phyloP scores from a whole-genome alignment of 2,329 filamentous ascomycete species.

The Akanthomyces lecanii region DNA sequence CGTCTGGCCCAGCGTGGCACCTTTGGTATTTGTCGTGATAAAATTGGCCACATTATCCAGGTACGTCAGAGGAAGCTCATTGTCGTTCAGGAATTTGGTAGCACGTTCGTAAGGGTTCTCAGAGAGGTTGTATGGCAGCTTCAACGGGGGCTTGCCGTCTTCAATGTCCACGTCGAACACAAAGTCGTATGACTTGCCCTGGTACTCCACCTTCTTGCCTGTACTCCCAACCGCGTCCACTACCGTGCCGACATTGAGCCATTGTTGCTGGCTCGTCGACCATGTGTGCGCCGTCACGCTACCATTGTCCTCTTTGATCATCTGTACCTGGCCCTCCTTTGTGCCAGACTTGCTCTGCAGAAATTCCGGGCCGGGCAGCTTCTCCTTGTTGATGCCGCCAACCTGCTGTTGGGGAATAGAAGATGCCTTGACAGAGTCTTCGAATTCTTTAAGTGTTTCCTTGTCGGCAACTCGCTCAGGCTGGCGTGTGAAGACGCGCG shows the following conservation, averaged over 20 bases:
- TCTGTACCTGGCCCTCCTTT: constrained; percentile 94
- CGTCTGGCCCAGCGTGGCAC: constrained; percentile 70
- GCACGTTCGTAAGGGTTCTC: constrained; percentile 92
- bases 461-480: constrained; percentile 65
- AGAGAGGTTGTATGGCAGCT: constrained; percentile 88
- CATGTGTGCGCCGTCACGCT: constrained; percentile 84
- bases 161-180: constrained; percentile 97
- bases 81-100: constrained; percentile 83
- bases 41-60: constrained; percentile 91
- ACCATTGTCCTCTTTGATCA: constrained; percentile 79
- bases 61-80: constrained; percentile 82
- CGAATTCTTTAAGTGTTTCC: constrained; percentile 67
- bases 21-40: constrained; percentile 84
- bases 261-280: constrained; percentile 67
- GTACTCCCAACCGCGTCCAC: constrained; percentile 84
- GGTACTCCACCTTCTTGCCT: constrained; percentile 69
- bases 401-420: constrained; percentile 85
- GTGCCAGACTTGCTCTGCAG: constrained; percentile 75
- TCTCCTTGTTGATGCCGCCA: constrained; percentile 82
- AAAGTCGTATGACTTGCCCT: constrained; percentile 88
- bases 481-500: constrained; percentile 77
- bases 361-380: constrained; percentile 84
- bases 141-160: constrained; percentile 86
- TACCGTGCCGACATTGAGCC: constrained; percentile 89
- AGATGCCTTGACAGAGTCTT: constrained; percentile 75